Conservation (phyloP, 768 basidiomycete genomes). For the Ramaria sp. region DNA sequence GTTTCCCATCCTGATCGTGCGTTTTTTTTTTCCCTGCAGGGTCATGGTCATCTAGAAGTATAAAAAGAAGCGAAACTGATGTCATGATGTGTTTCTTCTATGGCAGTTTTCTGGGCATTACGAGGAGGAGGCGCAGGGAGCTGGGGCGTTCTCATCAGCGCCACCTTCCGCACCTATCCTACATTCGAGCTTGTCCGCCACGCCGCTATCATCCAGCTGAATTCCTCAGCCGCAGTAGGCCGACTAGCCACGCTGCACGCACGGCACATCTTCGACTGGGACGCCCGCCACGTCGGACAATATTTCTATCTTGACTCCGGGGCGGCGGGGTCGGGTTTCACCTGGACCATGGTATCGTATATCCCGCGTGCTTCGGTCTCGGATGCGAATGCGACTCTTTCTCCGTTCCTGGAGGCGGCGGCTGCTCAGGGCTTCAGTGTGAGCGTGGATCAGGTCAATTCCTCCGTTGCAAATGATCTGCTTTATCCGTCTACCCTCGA, state of each 20-base stretch:
- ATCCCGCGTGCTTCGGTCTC: slow-evolving; percentile 16
- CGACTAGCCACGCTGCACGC: slow-evolving; percentile 3
- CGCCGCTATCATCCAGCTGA: background rate
- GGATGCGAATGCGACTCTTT: slow-evolving; percentile 12
- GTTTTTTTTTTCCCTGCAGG: background rate
- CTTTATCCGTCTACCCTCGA: background rate
- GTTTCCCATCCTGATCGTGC: slow-evolving; percentile 18
- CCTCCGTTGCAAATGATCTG: background rate
- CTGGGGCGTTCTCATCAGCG: slow-evolving; percentile 28
- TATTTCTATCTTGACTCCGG: background rate
- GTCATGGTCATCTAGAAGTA: background rate
- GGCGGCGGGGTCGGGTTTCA: background rate
- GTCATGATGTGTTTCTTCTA: background rate
- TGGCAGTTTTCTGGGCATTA: slow-evolving; percentile 17
- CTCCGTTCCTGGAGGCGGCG: slow-evolving; percentile 17
- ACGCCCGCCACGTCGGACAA: background rate
- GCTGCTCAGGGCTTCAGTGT: slow-evolving; percentile 9
- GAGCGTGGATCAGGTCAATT: background rate
- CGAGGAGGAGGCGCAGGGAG: slow-evolving; percentile 20
- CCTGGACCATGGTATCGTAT: slow-evolving; percentile 9
- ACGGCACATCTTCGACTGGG: slow-evolving; percentile 3
- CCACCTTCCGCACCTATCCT: slow-evolving; percentile 25
- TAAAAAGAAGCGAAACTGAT: too few species aligned
- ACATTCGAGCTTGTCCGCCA: slow-evolving; percentile 19
- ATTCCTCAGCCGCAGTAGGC: background rate